A percentile compares a stretch with the other conserved stretches of the same genome.
phyloP scores from a whole-genome alignment of 2,329 filamentous ascomycete species.

The Aureobasidium zeae region DNA sequence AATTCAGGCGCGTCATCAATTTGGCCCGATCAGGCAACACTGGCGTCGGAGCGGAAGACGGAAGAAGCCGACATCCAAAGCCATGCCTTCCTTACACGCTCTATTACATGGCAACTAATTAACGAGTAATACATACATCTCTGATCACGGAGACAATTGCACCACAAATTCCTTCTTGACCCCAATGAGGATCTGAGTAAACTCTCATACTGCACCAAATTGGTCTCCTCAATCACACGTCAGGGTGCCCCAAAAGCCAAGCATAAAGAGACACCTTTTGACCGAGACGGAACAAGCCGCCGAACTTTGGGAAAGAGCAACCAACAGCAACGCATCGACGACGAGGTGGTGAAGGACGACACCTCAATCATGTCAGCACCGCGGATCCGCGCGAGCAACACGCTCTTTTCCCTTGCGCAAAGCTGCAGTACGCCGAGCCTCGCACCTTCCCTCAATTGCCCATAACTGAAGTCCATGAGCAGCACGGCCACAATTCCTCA shows the following conservation, averaged over 20 bases:
- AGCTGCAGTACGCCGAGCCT: constrained; percentile 11
- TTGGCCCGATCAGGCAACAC: constrained; percentile 3
- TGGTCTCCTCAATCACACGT: too few species aligned
- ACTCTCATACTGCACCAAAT: too few species aligned
- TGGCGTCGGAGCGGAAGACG: constrained; percentile 1
- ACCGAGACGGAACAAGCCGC: constrained; percentile 6
- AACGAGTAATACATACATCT: too few species aligned
- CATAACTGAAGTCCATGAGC: constrained; percentile 8
- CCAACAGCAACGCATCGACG: background rate
- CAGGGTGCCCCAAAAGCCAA: too few species aligned
- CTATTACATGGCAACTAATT: too few species aligned
- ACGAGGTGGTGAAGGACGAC: background rate
- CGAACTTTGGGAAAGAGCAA: constrained; percentile 4
- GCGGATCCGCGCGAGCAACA: constrained; percentile 26
- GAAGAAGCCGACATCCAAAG: constrained; percentile 8
- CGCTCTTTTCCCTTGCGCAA: constrained; percentile 4
- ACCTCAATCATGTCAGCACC: constrained; percentile 32
- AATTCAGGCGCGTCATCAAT: constrained; percentile 10
- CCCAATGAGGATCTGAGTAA: too few species aligned
- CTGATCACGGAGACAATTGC: too few species aligned
- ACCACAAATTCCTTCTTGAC: too few species aligned
- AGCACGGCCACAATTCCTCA: constrained; percentile 9
- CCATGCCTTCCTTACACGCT: too few species aligned
- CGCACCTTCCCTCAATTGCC: constrained; percentile 15
- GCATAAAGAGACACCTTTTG: too few species aligned